Percentiles rank a stretch among this genome's conserved stretches.
Conservation (phyloP, 1,139 yeast species). For the Taphrina populina region DNA sequence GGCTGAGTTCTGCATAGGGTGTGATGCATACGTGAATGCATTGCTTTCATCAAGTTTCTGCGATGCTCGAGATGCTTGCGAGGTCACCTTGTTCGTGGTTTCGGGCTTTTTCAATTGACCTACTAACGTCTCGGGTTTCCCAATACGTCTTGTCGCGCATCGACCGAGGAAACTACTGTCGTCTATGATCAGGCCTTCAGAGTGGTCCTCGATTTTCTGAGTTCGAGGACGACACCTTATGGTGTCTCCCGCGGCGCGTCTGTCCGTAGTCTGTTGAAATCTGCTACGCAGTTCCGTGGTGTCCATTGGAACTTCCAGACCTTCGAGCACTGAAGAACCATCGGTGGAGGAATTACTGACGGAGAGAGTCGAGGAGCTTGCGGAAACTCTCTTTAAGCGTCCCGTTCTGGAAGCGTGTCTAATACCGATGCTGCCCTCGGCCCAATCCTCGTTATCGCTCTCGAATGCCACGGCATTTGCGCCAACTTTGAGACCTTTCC, state of each 20-base stretch:
- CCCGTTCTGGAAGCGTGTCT: constrained; percentile 11
- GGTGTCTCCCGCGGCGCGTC: constrained; percentile 20
- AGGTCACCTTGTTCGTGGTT: no score
- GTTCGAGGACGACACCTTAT: constrained; percentile 1
- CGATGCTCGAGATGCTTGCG: no score
- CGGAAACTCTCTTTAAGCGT: constrained; percentile 17
- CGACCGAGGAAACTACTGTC: constrained; percentile 34
- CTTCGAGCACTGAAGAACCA: constrained; percentile 37
- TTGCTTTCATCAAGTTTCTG: no score
- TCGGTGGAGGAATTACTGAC: constrained; percentile 36
- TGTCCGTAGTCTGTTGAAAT: constrained; percentile 8
- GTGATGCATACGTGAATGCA: no score
- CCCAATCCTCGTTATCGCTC: constrained; percentile 34
- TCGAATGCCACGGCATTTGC: constrained; percentile 7
- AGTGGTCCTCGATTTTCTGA: constrained; percentile 34
- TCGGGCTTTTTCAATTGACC: no score
- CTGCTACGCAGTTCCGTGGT: constrained; percentile 36
- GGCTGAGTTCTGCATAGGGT: no score
- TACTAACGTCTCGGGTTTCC: no score
- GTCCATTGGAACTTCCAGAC: constrained; percentile 39
- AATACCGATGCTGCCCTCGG: constrained; percentile 27
- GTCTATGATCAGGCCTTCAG: constrained; percentile 38
- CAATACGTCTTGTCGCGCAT: no score
- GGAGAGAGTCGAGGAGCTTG: constrained; percentile 30
- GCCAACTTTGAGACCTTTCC: neutral